phyloP scores from a whole-genome alignment of 2,329 filamentous ascomycete genomes.

The Laburnicola sp. region DNA sequence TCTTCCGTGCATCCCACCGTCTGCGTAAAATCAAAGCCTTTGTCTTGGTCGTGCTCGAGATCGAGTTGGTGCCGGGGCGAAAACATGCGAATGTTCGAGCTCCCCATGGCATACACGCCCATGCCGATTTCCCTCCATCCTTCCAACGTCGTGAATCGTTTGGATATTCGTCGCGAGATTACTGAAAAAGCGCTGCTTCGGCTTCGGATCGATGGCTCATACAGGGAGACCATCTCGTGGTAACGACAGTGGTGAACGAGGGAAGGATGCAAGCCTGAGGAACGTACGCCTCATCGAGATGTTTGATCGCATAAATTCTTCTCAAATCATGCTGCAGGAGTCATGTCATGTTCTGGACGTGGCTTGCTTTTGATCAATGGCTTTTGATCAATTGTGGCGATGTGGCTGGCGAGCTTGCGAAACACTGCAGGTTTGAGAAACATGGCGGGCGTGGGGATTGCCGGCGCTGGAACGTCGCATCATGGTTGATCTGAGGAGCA shows the following conservation, averaged over 20 bases:
- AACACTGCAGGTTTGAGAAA: slow-evolving; percentile 7
- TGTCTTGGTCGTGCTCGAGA: slow-evolving; percentile 15
- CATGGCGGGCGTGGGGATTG: neutral
- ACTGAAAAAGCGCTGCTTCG: slow-evolving; percentile 11
- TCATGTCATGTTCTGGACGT: neutral
- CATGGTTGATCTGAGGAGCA: slow-evolving; percentile 1
- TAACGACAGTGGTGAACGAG: neutral
- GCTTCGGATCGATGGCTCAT: slow-evolving; percentile 14
- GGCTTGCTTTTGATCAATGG: neutral
- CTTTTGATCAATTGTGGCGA: slow-evolving; percentile 1
- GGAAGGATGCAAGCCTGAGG: slow-evolving; percentile 1
- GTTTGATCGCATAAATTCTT: neutral
- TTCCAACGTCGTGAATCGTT: slow-evolving; percentile 23
- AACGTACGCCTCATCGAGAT: slow-evolving; percentile 2
- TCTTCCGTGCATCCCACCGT: neutral
- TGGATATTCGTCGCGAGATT: slow-evolving; percentile 6
- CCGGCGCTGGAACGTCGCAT: slow-evolving; percentile 9
- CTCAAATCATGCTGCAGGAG: slow-evolving; percentile 4
- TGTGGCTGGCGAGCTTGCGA: neutral
- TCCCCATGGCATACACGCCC: slow-evolving; percentile 23
- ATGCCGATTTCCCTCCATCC: slow-evolving; percentile 24
- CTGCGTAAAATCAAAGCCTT: slow-evolving; percentile 4
- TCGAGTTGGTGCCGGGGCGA: slow-evolving; percentile 19
- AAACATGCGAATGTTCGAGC: slow-evolving; percentile 21
- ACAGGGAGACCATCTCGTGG: slow-evolving; percentile 14